Percentiles rank a stretch among this genome's conserved stretches.
Evolutionary conservation across 139 green algal genomes (phyloP).

Genomic region (Chlamydomonas applanata): DNA sequence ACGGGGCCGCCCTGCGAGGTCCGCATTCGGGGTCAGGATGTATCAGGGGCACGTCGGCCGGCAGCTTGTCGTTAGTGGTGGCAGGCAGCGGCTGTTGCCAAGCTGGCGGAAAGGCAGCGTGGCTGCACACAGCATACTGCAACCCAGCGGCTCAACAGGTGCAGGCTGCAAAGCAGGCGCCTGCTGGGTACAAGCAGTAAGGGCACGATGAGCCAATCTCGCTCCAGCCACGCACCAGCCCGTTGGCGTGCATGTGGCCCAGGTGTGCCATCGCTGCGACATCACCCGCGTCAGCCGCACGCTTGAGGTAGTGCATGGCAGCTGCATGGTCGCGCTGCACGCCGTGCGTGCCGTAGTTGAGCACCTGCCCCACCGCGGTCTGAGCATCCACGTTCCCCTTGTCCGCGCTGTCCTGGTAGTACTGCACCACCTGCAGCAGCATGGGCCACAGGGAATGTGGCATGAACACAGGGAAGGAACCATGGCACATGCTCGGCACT

Average conservation of each 20-base stretch:
- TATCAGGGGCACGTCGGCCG: too few relatives aligned
- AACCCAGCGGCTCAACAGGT: too few relatives aligned
- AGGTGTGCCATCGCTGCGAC: slow-evolving; percentile 81
- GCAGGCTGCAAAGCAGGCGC: too few relatives aligned
- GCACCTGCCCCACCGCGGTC: slow-evolving; percentile 68
- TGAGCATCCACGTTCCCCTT: slow-evolving; percentile 84
- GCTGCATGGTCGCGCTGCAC: slow-evolving; percentile 51
- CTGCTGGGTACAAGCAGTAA: too few relatives aligned
- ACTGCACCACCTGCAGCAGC: slow-evolving; percentile 61
- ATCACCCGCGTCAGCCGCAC: slow-evolving; percentile 69
- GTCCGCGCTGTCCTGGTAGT: slow-evolving; percentile 84
- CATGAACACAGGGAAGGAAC: too few relatives aligned
- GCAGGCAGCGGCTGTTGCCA: too few relatives aligned
- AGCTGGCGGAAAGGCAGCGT: too few relatives aligned
- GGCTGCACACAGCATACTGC: too few relatives aligned
- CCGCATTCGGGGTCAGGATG: background rate
- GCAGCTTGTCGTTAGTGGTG: background rate
- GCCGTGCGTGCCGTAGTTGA: slow-evolving; percentile 73
- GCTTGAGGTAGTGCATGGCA: slow-evolving; percentile 66
- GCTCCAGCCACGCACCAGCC: slow-evolving; percentile 25
- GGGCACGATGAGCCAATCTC: too few relatives aligned
- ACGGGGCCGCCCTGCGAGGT: background rate
- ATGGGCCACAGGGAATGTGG: too few relatives aligned
- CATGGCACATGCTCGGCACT: too few relatives aligned
- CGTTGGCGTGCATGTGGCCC: slow-evolving; percentile 87